phyloP scores from a whole-genome alignment of 2,329 filamentous ascomycete genomes.

The Claviceps sp. region DNA sequence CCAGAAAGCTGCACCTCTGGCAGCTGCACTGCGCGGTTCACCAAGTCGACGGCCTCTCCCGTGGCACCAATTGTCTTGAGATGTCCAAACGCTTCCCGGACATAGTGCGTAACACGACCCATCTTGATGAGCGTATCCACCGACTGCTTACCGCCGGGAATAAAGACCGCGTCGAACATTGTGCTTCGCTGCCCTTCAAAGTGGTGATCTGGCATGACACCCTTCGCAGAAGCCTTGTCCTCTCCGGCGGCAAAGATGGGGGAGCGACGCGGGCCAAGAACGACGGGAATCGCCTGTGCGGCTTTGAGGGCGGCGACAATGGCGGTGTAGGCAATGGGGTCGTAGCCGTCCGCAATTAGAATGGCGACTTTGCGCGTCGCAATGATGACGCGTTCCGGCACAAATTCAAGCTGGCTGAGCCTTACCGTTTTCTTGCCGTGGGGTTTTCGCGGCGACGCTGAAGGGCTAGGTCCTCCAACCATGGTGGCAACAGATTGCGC shows the following conservation, averaged over 20 bases:
- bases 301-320: conserved; percentile 50
- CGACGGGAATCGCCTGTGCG: conserved; percentile 52
- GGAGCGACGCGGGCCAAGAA: conserved; percentile 57
- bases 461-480: conserved; percentile 52
- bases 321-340: conserved; percentile 49
- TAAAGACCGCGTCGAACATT: conserved; percentile 68
- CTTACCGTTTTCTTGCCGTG: conserved; percentile 54
- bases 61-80: conserved; percentile 67
- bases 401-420: conserved; percentile 56
- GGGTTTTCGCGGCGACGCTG: conserved; percentile 37
- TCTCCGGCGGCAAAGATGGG: conserved; percentile 50
- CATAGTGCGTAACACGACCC: conserved; percentile 62
- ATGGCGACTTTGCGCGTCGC: conserved; percentile 60
- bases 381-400: conserved; percentile 51
- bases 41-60: conserved; percentile 55
- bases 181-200: conserved; percentile 68
- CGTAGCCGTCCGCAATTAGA: conserved; percentile 66
- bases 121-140: conserved; percentile 51
- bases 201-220: conserved; percentile 59
- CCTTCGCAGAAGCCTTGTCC: conserved; percentile 35
- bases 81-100: conserved; percentile 71
- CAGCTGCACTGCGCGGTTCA: conserved; percentile 35
- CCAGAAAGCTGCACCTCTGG: conserved; percentile 28
- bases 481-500: conserved; percentile 56
- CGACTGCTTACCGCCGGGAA: conserved; percentile 57